These are phyloP conservation scores for Nepenthes alata DNA, from an alignment of 179 eudicot species.

Conservation along the genomic window DNA sequence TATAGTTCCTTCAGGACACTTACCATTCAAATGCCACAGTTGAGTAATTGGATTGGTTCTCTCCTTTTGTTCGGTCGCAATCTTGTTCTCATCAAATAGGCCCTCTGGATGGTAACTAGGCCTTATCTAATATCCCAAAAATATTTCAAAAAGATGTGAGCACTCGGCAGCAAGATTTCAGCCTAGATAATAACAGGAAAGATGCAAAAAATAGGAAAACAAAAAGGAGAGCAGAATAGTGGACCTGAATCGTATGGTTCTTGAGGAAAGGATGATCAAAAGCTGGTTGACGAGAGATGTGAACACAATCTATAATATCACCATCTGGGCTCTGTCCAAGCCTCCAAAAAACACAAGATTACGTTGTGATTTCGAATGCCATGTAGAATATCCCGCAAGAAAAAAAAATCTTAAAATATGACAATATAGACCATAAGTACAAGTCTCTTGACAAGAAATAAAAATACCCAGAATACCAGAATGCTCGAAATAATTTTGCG, in stretches of 20 bases:
- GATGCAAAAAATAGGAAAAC: neutral
- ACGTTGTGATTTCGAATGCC: neutral
- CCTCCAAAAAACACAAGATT: neutral
- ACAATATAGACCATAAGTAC: neutral
- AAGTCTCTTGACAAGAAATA: neutral
- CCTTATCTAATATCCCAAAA: constrained; percentile 39
- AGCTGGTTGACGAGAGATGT: constrained; percentile 80
- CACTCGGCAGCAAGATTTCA: too few relatives aligned
- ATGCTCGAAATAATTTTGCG: too few relatives aligned
- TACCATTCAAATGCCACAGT: constrained; percentile 78
- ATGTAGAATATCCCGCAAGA: neutral
- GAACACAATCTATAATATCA: constrained; percentile 82
- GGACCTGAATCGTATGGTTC: constrained; percentile 90
- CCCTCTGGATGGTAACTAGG: constrained; percentile 92
- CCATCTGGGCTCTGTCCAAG: constrained; percentile 91
- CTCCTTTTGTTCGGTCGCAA: constrained; percentile 20
- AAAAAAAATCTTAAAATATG: neutral
- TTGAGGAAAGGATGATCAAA: constrained; percentile 94
- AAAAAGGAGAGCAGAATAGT: neutral
- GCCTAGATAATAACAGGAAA: too few relatives aligned
- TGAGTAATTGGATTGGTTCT: constrained; percentile 35
- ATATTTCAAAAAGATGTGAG: too few relatives aligned
- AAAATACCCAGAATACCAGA: too few relatives aligned
- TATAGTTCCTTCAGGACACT: constrained; percentile 66
- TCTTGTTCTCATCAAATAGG: constrained; percentile 52